Conservation (phyloP, 2,329 filamentous ascomycete species). For the Didymella glomerata region DNA sequence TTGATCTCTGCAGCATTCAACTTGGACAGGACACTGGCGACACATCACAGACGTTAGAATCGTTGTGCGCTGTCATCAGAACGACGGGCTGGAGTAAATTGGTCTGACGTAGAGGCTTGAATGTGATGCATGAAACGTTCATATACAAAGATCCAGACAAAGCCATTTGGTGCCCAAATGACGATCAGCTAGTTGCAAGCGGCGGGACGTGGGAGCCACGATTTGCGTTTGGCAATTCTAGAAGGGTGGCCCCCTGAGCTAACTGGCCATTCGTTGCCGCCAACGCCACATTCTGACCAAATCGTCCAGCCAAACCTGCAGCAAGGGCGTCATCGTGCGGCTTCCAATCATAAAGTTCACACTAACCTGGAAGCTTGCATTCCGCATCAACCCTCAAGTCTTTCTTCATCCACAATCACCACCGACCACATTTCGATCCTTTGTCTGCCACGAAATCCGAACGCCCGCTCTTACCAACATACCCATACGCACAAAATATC, state of each 20-base stretch:
- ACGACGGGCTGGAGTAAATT: not conserved
- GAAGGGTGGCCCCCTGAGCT: constrained; percentile 17
- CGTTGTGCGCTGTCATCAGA: constrained; percentile 4
- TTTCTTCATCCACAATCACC: not conserved
- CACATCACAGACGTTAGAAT: constrained; percentile 16
- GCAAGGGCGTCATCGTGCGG: constrained; percentile 23
- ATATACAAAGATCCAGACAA: constrained; percentile 12
- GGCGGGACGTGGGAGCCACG: constrained; percentile 15
- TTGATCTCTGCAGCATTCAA: constrained; percentile 82
- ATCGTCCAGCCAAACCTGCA: constrained; percentile 18
- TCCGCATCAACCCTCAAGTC: constrained; percentile 9
- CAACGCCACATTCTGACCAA: constrained; percentile 18
- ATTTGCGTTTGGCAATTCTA: constrained; percentile 5
- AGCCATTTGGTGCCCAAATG: constrained; percentile 8
- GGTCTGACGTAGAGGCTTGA: constrained; percentile 5
- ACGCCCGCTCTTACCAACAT: not conserved
- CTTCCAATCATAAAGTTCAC: constrained; percentile 10
- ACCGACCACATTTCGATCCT: constrained; percentile 1
- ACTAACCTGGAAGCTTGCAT: constrained; percentile 12
- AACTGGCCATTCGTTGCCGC: constrained; percentile 14
- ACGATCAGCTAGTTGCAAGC: constrained; percentile 17
- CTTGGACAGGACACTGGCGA: constrained; percentile 61
- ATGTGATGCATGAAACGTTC: constrained; percentile 1
- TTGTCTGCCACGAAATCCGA: not conserved
- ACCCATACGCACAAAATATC: not conserved